phyloP scores from a whole-genome alignment of 768 basidiomycete genomes.

The Termitomyces sp. region DNA sequence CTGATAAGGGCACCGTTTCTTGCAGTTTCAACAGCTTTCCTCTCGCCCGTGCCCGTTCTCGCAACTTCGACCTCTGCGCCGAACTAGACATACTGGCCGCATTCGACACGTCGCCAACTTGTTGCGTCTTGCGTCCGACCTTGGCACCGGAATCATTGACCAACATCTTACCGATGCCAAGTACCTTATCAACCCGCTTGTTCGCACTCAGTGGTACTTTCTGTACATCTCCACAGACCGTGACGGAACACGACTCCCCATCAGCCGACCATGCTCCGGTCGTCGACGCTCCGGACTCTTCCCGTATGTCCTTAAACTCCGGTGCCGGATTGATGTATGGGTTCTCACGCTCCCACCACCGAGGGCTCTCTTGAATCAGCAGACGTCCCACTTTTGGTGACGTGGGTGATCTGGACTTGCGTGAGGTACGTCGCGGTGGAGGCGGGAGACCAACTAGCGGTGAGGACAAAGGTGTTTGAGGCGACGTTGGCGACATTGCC shows the following conservation, averaged over 20 bases:
- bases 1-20: background rate
- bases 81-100: background rate
- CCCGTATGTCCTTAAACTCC: conserved; percentile 9
- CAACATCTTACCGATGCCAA: conserved; percentile 12
- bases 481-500: conserved; percentile 2
- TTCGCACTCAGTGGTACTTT: conserved; percentile 9
- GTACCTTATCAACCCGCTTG: conserved; percentile 12
- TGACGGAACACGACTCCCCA: conserved; percentile 3
- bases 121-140: background rate
- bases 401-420: conserved; percentile 15
- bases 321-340: conserved; percentile 46
- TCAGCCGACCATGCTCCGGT: conserved; percentile 8
- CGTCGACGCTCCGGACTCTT: conserved; percentile 1
- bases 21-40: conserved; percentile 14
- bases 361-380: conserved; percentile 6
- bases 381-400: conserved; percentile 10
- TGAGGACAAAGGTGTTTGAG: background rate
- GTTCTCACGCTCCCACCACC: conserved; percentile 18
- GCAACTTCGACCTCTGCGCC: conserved; percentile 1
- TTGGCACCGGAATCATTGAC: conserved; percentile 5
- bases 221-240: background rate
- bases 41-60: conserved; percentile 13
- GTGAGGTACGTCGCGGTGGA: conserved; percentile 23
- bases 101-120: conserved; percentile 8
- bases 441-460: conserved; percentile 55